phyloP scores from a whole-genome alignment of 768 basidiomycete species.

The Mycena galericulata region DNA sequence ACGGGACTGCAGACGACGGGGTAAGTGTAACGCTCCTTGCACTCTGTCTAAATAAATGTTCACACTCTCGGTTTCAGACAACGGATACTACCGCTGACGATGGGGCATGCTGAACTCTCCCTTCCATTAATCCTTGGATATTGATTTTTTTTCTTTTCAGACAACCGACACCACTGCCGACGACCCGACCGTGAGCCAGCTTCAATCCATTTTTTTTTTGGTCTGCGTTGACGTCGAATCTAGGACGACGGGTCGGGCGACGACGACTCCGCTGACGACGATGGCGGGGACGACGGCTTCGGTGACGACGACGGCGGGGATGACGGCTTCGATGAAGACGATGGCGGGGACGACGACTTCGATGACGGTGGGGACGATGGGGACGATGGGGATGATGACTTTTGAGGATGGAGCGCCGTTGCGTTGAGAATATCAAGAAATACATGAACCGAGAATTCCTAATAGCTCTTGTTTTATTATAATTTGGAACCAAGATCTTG shows the following conservation, averaged over 20 bases:
- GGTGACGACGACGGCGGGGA: not conserved
- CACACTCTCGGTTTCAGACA: not conserved
- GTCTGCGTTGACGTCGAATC: not conserved
- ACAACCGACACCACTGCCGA: not conserved
- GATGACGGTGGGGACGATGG: slow-evolving; percentile 6
- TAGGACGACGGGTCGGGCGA: not conserved
- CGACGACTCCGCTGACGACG: not conserved
- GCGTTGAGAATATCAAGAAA: too few relatives aligned
- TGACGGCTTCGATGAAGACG: not conserved
- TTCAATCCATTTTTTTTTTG: not conserved
- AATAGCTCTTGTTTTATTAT: too few relatives aligned
- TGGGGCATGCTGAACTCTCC: not conserved
- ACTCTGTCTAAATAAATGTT: not conserved
- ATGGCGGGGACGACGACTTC: slow-evolving; percentile 4
- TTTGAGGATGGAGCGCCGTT: not conserved
- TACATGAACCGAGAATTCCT: too few relatives aligned
- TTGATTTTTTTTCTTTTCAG: not conserved
- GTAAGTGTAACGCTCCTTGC: not conserved
- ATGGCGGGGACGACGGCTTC: not conserved
- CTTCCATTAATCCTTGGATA: not conserved
- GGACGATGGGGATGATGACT: not conserved
- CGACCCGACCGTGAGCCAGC: not conserved
- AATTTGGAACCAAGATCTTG: too few relatives aligned
- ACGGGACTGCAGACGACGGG: too few relatives aligned
- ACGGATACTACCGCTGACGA: slow-evolving; percentile 3